Evolutionary conservation across 2,329 filamentous ascomycete genomes (phyloP).

Genomic region (Neocucurbitaria cava): DNA sequence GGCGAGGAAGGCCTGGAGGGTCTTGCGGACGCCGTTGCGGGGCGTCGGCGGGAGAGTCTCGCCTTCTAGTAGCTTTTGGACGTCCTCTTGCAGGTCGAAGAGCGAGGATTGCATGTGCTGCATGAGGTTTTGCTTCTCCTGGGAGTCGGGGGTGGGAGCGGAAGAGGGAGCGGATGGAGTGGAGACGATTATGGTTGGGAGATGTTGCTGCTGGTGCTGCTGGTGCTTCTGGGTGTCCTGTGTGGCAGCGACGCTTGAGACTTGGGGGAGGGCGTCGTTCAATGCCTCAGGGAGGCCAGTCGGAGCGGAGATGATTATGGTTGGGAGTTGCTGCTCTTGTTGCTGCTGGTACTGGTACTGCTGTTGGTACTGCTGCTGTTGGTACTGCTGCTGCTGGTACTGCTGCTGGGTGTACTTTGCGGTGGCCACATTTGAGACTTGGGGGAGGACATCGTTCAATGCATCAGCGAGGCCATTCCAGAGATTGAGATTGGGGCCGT

Average conservation of each 20-base stretch:
- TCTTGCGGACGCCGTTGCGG: background rate
- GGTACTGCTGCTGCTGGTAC: background rate
- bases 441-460: background rate
- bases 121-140: background rate
- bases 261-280: background rate
- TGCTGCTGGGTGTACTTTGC: no score
- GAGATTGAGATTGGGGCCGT: background rate
- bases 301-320: no score
- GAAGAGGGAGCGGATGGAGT: no score
- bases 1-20: background rate
- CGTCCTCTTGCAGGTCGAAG: background rate
- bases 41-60: background rate
- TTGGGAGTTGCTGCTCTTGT: no score
- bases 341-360: no score
- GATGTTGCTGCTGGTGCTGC: background rate
- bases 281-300: background rate
- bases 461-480: background rate
- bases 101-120: background rate
- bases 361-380: no score
- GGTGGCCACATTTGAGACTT: no score
- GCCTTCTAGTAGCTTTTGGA: conserved; percentile 2
- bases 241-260: no score
- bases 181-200: background rate
- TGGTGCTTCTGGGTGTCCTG: no score
- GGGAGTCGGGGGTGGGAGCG: background rate